phyloP scores from a whole-genome alignment of 441 rosid species.

The Gossypium lobatum region DNA sequence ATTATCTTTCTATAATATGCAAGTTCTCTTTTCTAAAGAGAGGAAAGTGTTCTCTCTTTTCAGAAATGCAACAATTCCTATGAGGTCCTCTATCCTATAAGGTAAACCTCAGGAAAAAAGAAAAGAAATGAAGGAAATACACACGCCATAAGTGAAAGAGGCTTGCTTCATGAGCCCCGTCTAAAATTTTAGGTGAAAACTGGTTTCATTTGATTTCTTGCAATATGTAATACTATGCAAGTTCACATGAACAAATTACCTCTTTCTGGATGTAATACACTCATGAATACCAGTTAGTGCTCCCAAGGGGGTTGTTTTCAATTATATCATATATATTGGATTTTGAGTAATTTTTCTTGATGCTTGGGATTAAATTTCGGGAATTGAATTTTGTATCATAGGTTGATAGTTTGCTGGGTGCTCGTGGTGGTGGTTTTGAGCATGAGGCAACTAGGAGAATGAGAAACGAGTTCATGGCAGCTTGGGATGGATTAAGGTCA shows the following conservation, averaged over 20 bases:
- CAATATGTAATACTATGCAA: neutral
- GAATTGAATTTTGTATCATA: conserved; percentile 21
- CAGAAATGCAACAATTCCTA: neutral
- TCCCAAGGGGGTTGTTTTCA: neutral
- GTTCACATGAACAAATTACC: neutral
- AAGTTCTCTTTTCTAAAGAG: conserved; percentile 1
- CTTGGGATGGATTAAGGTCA: conserved; percentile 95
- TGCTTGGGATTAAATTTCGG: neutral
- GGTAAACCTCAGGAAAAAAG: neutral
- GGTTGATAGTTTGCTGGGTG: conserved; percentile 96
- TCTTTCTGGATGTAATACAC: neutral
- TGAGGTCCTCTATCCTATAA: neutral
- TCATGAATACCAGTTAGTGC: neutral
- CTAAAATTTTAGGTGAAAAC: neutral
- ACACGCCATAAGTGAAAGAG: neutral
- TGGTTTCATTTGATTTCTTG: neutral
- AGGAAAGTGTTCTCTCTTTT: neutral
- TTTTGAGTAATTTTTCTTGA: neutral
- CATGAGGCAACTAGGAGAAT: conserved; percentile 97
- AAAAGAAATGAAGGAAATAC: neutral
- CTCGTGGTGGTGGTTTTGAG: conserved; percentile 91
- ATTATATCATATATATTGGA: neutral
- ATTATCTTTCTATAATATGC: neutral
- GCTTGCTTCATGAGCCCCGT: neutral
- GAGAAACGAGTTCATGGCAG: conserved; percentile 98